Evolutionary conservation across 2,329 filamentous ascomycete species (phyloP).

Genomic region (Penicillium sp.): DNA sequence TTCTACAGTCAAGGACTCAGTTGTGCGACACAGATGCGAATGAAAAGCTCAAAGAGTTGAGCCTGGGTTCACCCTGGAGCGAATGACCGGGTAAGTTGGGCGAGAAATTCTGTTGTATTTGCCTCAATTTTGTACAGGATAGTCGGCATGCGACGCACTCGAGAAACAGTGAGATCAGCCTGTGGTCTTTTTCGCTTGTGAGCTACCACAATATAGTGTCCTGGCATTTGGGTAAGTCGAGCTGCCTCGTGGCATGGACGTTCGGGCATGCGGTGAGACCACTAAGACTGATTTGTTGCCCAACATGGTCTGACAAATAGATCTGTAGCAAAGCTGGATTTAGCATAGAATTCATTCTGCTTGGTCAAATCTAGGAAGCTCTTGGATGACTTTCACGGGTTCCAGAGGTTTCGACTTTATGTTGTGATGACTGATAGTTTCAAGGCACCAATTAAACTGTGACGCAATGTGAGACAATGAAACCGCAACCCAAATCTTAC

Average conservation of each 20-base stretch:
- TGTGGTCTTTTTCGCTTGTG: not conserved
- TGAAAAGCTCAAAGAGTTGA: not conserved
- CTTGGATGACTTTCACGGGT: not conserved
- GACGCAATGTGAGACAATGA: conserved; percentile 9
- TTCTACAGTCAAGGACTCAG: not conserved
- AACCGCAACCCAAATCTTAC: conserved; percentile 5
- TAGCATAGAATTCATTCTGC: not conserved
- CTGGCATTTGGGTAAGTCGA: not conserved
- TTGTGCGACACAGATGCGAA: not conserved
- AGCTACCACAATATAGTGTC: not conserved
- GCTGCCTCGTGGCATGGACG: not conserved
- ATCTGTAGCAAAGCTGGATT: too few relatives aligned
- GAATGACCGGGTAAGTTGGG: not conserved
- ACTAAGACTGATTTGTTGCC: not conserved
- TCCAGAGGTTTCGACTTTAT: not conserved
- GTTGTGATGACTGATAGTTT: not conserved
- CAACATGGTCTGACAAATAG: not conserved
- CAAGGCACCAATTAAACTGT: conserved; percentile 1
- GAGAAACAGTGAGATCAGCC: not conserved
- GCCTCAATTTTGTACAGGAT: not conserved
- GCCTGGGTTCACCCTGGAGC: not conserved
- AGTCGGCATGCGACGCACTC: not conserved
- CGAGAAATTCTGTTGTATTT: not conserved
- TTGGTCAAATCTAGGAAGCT: not conserved
- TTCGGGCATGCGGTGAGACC: not conserved